Base-by-base conservation (phyloP, 805 yeast species). In the Yamadazyma olivae region DNA sequence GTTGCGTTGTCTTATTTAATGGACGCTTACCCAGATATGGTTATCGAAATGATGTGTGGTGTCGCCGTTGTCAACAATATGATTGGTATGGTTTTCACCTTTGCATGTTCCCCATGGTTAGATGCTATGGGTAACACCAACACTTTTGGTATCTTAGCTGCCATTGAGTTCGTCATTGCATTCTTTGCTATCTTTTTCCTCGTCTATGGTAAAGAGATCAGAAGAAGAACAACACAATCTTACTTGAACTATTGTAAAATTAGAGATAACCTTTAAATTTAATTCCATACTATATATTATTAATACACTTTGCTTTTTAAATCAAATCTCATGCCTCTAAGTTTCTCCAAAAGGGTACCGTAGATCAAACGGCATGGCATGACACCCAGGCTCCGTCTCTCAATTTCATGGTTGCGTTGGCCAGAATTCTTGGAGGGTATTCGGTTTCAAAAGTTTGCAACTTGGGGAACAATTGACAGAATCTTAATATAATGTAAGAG, bases 11-110 rank as follows among this genome's bases (percentile, higher is more conserved):
- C 61, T 4, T 63, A 63, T 39, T 44, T 62, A 31, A 62, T 64
- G 67, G 69, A 62, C 36, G 57, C 67, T 6, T 63, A 64, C 42
- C 70, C 70, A 2, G 67, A 59, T 20, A 57, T 62, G 56, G 67
- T 62, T 35, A 58, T 61, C 24, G 67, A 62, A 41, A 59, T 61
- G 51, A 62, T 64, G 67, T 59, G 58, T 28, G 64, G 67, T 9
- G 67, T 64, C 2, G 51, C 67, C 5, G 57, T 64, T 31, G 57
- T 64, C 41, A 64, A 61, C 50, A 63, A 64, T 43, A 54, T 57
- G 46, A 51, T 61, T 28, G 67, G 67, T 6, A 61, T 66, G 44
- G 46, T 60, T 13, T 64, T 63, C 46, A 61, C 70, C 1, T 64
- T 63, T 46, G 54, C 61, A 13, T 64, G 69, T 41, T 58, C 66